Evolutionary conservation across 192 early-diverging fungal genomes (phyloP).

Genomic region (Glomus cerebriforme): DNA sequence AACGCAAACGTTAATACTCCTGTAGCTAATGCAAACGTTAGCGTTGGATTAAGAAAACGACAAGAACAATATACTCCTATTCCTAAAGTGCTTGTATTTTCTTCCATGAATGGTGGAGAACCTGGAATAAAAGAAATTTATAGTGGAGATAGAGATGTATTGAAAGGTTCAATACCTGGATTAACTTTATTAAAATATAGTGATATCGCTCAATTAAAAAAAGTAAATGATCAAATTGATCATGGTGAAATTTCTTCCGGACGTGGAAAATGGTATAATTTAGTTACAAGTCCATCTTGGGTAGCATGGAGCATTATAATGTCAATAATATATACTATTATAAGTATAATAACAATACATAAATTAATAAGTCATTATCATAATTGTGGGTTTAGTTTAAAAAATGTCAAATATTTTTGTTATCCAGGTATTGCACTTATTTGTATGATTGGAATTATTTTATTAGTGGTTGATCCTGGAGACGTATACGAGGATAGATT

Average conservation of each 20-base stretch:
- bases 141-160: not conserved
- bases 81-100: not conserved
- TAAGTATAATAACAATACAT: not conserved
- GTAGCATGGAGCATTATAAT: not conserved
- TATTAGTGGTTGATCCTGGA: not conserved
- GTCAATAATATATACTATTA: not conserved
- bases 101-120: not conserved
- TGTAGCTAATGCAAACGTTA: too few species aligned
- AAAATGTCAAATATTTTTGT: not conserved
- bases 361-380: not conserved
- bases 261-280: not conserved
- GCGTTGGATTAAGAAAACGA: not conserved
- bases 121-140: not conserved
- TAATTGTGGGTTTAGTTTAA: not conserved
- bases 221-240: not conserved
- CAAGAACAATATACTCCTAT: not conserved
- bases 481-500: not conserved
- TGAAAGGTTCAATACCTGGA: not conserved
- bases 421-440: not conserved
- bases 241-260: not conserved
- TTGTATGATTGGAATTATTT: not conserved
- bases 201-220: not conserved
- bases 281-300: not conserved
- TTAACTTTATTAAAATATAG: not conserved
- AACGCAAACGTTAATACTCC: not conserved